Base-by-base conservation (phyloP, 2,329 filamentous ascomycete species). In the Paecilomyces formosus region DNA sequence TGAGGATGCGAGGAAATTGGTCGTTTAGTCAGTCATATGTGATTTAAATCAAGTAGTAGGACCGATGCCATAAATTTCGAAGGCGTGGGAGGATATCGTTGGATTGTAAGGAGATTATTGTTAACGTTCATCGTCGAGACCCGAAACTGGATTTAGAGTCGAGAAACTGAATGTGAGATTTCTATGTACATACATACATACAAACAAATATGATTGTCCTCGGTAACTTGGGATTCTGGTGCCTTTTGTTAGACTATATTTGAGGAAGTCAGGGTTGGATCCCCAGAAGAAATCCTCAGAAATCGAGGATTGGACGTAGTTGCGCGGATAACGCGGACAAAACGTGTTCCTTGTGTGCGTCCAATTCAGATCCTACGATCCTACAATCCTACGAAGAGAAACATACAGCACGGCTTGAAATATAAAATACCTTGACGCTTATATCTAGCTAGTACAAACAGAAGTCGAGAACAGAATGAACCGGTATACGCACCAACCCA, bases 1-100 rank as follows among this genome's bases (percentile, higher is more conserved):
- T 26, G 82, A 83, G 56, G 88, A 90, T 79, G 82, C 85, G 49
- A 85, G 81, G 69, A 68, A 65, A 31, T 65, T 83, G 63, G 73
- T 79, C 59, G 67, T 72, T 31, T 73, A 64, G 57, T 2, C 6
- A 6, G 24, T 26, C 6, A 6, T 6, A 26, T 26, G 24, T 45
- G 7, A n/a, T 9, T 39, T 9, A 45, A 45, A n/a, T 6, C 15
- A 45, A n/a, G n/a, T n/a, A n/a, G 39, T 18, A 45, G 39, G 2
- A 31, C 11, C 30, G 11, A 11, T 31, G 3, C 24, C 1, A 26
- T 26, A 6, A 6, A 26, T 26, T 4, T 26, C 24, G 24, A 26
- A 26, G 24, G 1, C 1, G 24, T 26, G 1, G 24, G 24, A 26
- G 24, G 24, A 26, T 26, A n/a, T n/a, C n/a, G 24, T 26, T 26